phyloP scores from a whole-genome alignment of 768 basidiomycete species.

The Boletus pseudopeckii region DNA sequence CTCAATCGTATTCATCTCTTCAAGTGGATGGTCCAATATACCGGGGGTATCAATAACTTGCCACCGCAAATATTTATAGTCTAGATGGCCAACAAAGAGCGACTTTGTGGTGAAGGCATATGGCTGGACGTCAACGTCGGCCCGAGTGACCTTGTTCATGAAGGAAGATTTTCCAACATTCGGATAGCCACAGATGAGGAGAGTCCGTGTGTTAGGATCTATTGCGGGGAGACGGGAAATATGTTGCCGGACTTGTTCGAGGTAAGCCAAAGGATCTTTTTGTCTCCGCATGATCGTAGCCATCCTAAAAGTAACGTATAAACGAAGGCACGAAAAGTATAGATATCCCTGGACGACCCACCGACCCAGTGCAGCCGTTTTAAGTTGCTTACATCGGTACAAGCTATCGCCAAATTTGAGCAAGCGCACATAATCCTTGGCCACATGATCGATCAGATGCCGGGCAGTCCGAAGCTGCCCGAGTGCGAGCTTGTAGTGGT shows the following conservation, averaged over 20 bases:
- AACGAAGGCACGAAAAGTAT: background rate
- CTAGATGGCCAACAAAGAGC: constrained; percentile 96
- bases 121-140: constrained; percentile 98
- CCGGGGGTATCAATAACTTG: constrained; percentile 99
- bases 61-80: constrained; percentile 99
- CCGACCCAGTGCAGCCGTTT: constrained; percentile 96
- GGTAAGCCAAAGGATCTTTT: constrained; percentile 97
- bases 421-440: constrained; percentile 94
- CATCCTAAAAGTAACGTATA: constrained; percentile 57
- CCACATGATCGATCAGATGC: constrained; percentile 95
- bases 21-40: constrained; percentile 94
- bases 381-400: constrained; percentile 98
- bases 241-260: constrained; percentile 99
- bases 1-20: constrained; percentile 99
- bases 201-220: constrained; percentile 96
- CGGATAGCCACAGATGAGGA: constrained; percentile 97
- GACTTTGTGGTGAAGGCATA: constrained; percentile 99
- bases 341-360: constrained; percentile 37
- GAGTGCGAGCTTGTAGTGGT: constrained; percentile 98
- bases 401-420: constrained; percentile 98
- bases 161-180: constrained; percentile 99
- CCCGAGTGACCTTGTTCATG: constrained; percentile 99
- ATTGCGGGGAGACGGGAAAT: constrained; percentile 97
- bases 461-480: constrained; percentile 94
- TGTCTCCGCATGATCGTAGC: constrained; percentile 98